Percentiles rank a stretch among this genome's conserved stretches.
These are phyloP conservation scores for Mucor piriformis DNA, from an alignment of 371 early-diverging fungal species.

Conservation along the genomic window DNA sequence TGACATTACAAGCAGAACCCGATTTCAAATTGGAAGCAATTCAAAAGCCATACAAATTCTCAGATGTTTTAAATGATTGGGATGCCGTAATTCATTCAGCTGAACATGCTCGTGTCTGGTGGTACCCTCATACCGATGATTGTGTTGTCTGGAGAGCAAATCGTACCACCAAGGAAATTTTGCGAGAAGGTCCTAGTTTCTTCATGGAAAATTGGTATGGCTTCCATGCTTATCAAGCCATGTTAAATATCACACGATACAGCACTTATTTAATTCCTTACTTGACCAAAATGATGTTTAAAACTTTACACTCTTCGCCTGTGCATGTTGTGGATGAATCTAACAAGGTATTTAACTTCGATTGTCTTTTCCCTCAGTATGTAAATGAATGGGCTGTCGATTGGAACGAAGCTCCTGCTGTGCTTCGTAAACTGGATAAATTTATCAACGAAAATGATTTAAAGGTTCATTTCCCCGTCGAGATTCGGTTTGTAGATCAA, in stretches of 20 bases:
- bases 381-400: constrained; percentile 89
- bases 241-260: constrained; percentile 66
- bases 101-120: constrained; percentile 85
- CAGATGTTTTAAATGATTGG: constrained; percentile 61
- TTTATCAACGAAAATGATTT: constrained; percentile 60
- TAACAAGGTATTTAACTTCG: constrained; percentile 80
- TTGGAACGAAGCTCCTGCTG: constrained; percentile 64
- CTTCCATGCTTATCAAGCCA: constrained; percentile 68
- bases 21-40: constrained; percentile 70
- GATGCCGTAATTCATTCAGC: constrained; percentile 62
- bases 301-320: constrained; percentile 46
- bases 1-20: constrained; percentile 74
- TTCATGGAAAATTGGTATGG: constrained; percentile 58
- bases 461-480: constrained; percentile 79
- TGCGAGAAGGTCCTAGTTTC: constrained; percentile 38
- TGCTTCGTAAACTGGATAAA: constrained; percentile 60
- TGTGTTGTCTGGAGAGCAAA: constrained; percentile 79
- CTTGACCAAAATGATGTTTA: constrained; percentile 59
- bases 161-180: constrained; percentile 55
- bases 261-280: constrained; percentile 64
- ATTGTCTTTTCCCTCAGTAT: constrained; percentile 84
- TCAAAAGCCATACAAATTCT: constrained; percentile 67
- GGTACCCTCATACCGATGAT: constrained; percentile 84
- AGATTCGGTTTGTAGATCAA: constrained; percentile 77
- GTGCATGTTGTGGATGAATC: constrained; percentile 66